Evolutionary conservation across 1,284 basidiomycete species (phyloP), one percentile per base, ranked within the genome.

Genomic region (Entoloma clypeatum): DNA sequence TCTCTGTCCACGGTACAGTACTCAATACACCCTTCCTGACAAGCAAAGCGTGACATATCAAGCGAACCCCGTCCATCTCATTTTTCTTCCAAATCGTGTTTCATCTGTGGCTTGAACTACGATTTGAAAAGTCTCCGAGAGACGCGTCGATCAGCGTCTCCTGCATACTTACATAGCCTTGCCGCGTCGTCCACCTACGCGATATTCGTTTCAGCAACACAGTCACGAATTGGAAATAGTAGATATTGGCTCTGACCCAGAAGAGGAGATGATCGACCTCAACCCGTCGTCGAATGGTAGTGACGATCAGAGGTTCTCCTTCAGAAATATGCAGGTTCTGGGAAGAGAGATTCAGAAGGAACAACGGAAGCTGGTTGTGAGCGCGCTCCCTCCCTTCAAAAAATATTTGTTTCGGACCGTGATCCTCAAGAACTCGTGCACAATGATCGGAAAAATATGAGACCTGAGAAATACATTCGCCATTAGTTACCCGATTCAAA

Each of bases 261-360:
- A 50, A 13, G 44, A 47, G 7, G 49, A 45, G 43, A 49, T n/a
- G 50, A 47, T 46, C 10, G 39, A 46, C 8, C 51, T 52, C 16
- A 43, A 48, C 18, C 41, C 39, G 7, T 56, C 54, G 23, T 52
- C 54, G 8, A 52, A 33, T 33, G 49, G 47, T 21, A 54, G 52
- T 17, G 54, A 56, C 18, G 54, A 54, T 29, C 45, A 52, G n/a
- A 49, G 28, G 52, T 55, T 10, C 57, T 57, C 31, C 34, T 54
- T 14, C 45, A 52, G 25, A 46, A 53, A 24, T 55, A 58, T 26
- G 55, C 56, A 45, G 45, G 27, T 31, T 59, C 23, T 56, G 54
- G 51, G 43, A 33, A 17, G 52, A n/a, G n/a, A 55, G 33, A 52
- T 59, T 21, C 48, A 43, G 14, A 41, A 43, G 33, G 43, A 53